Percentiles rank a stretch among this genome's conserved stretches.
Evolutionary conservation across 2,329 filamentous ascomycete genomes (phyloP).

Genomic region (Stagonosporopsis rhizophila): DNA sequence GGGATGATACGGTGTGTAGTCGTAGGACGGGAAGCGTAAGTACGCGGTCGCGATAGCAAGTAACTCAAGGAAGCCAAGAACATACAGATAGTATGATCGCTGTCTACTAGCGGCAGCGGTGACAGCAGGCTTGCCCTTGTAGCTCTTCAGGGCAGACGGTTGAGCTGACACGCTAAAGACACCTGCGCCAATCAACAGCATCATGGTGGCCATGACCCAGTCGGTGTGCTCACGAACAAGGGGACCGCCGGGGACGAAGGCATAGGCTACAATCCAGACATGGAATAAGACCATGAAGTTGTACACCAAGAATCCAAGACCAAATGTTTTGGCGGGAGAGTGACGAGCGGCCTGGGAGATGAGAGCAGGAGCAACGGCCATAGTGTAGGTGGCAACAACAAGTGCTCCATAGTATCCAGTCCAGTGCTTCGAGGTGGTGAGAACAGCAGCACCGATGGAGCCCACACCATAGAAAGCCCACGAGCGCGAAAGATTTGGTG

Average conservation of each 20-base stretch:
- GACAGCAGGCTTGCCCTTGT: constrained; percentile 55
- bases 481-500: constrained; percentile 72
- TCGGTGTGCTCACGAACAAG: constrained; percentile 93
- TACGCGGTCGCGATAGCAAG: constrained; percentile 83
- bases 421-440: constrained; percentile 84
- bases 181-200: constrained; percentile 83
- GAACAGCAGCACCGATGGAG: constrained; percentile 77
- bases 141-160: constrained; percentile 54
- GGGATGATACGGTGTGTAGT: constrained; percentile 88
- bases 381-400: constrained; percentile 76
- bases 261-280: constrained; percentile 97
- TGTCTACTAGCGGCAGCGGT: constrained; percentile 59
- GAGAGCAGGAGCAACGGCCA: constrained; percentile 78
- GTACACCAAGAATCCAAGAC: constrained; percentile 87
- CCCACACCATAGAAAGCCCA: constrained; percentile 83
- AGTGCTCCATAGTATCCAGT: constrained; percentile 86
- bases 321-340: constrained; percentile 81
- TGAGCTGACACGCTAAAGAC: constrained; percentile 72
- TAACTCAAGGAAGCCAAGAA: constrained; percentile 78
- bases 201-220: constrained; percentile 89
- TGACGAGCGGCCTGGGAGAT: constrained; percentile 78
- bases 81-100: constrained; percentile 73
- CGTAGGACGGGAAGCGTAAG: constrained; percentile 88
- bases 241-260: constrained; percentile 93
- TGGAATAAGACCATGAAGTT: constrained; percentile 96